These are phyloP conservation scores for Diplodia corticola DNA, from an alignment of 2,329 filamentous ascomycete genomes.

Conservation along the genomic window DNA sequence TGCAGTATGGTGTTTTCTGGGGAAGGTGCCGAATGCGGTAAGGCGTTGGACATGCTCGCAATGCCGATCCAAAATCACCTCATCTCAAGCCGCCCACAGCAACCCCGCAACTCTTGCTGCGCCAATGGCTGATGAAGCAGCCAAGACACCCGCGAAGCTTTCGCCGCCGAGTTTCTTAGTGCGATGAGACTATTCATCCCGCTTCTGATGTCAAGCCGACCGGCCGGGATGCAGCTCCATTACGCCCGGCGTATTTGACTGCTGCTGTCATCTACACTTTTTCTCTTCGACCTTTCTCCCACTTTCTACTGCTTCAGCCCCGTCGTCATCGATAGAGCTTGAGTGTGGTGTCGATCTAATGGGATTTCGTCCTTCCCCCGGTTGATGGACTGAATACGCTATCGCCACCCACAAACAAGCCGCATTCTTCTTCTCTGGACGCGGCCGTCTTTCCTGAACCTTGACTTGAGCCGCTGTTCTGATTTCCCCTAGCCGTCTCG, in stretches of 20 bases:
- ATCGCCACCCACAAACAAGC: not conserved
- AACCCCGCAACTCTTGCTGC: conserved; percentile 4
- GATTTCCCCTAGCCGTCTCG: not conserved
- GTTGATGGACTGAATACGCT: not conserved
- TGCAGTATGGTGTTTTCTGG: not conserved
- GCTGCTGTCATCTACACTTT: not conserved
- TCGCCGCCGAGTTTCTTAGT: not conserved
- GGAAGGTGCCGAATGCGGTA: conserved; percentile 1
- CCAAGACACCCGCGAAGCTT: not conserved
- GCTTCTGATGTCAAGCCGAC: conserved; percentile 11
- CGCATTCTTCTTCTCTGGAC: not conserved
- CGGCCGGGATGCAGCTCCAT: not conserved
- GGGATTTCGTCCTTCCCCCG: not conserved
- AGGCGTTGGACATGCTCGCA: conserved; percentile 3
- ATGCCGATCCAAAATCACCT: conserved; percentile 21
- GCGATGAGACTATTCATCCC: conserved; percentile 15
- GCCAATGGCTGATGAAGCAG: not conserved
- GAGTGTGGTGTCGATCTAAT: not conserved
- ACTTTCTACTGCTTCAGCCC: not conserved
- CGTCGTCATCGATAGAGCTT: not conserved
- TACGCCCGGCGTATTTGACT: not conserved
- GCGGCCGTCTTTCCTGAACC: not conserved
- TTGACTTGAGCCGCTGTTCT: conserved; percentile 1
- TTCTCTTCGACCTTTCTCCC: not conserved
- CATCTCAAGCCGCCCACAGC: conserved; percentile 9